Conservation (phyloP, 306 rosid genomes). For the Mucuna pruriens region DNA sequence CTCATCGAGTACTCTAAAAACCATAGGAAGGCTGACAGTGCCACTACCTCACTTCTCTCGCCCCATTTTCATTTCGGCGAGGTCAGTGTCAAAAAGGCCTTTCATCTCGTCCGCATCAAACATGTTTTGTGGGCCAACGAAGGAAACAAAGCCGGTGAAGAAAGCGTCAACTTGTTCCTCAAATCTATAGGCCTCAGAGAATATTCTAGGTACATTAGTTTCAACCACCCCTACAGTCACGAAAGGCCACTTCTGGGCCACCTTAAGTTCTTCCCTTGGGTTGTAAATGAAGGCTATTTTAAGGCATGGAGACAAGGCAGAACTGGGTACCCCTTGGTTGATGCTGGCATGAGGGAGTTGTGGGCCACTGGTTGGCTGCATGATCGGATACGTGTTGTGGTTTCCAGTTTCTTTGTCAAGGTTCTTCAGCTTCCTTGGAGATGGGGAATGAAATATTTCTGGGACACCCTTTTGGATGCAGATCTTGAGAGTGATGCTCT, state of each 20-base stretch:
- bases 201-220: slow-evolving; percentile 89
- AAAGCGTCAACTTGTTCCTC: slow-evolving; percentile 87
- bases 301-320: slow-evolving; percentile 99
- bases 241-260: slow-evolving; percentile 93
- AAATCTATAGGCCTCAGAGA: slow-evolving; percentile 92
- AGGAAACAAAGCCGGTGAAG: slow-evolving; percentile 86
- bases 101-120: slow-evolving; percentile 82
- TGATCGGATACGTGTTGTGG: slow-evolving; percentile 91
- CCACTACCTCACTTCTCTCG: slow-evolving; percentile 86
- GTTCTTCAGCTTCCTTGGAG: slow-evolving; percentile 98
- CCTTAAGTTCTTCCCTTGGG: slow-evolving; percentile 88
- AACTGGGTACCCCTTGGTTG: slow-evolving; percentile 95
- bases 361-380: slow-evolving; percentile 99
- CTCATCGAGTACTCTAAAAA: slow-evolving; percentile 71
- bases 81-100: slow-evolving; percentile 83
- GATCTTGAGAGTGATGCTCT: slow-evolving; percentile 96
- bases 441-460: slow-evolving; percentile 99
- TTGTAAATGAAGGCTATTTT: slow-evolving; percentile 68
- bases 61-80: slow-evolving; percentile 94
- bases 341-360: slow-evolving; percentile 98
- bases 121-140: slow-evolving; percentile 92
- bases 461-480: slow-evolving; percentile 98
- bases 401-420: slow-evolving; percentile 94
- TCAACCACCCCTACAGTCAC: slow-evolving; percentile 82
- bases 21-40: slow-evolving; percentile 84